Evolutionary conservation across 1,284 basidiomycete species (phyloP).

Genomic region (Prillingera fragicola): DNA sequence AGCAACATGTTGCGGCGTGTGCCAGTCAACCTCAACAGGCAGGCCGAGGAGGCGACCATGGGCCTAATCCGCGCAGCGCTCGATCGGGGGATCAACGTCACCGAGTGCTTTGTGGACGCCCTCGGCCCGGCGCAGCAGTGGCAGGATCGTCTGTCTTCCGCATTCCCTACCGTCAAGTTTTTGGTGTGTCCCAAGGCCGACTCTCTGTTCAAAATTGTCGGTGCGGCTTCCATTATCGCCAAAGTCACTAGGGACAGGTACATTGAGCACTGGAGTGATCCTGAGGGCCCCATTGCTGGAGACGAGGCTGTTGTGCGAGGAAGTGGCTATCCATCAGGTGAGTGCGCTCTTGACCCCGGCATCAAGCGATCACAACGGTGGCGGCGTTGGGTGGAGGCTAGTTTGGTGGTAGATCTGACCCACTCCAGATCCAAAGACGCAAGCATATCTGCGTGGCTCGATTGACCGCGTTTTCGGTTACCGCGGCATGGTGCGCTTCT

Average conservation of each 20-base stretch:
- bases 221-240: conserved; percentile 91
- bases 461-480: conserved; percentile 89
- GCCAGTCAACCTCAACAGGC: conserved; percentile 84
- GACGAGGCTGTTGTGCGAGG: conserved; percentile 51
- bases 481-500: conserved; percentile 85
- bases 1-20: conserved; percentile 79
- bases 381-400: too few relatives aligned
- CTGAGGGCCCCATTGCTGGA: conserved; percentile 34
- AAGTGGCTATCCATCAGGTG: conserved; percentile 84
- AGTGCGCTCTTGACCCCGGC: conserved; percentile 18
- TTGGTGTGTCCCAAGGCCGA: conserved; percentile 92
- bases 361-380: too few relatives aligned
- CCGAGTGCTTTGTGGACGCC: conserved; percentile 94
- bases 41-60: conserved; percentile 87
- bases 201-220: conserved; percentile 90
- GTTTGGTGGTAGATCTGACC: too few relatives aligned
- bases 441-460: conserved; percentile 71
- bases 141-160: conserved; percentile 66
- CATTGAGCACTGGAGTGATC: conserved; percentile 70
- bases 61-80: conserved; percentile 78
- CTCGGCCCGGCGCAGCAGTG: conserved; percentile 83
- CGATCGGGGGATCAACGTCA: conserved; percentile 70
- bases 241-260: conserved; percentile 90
- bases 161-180: conserved; percentile 78
- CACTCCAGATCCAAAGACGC: conserved; percentile 76